Evolutionary conservation across 495 filamentous ascomycete species (phyloP), one percentile per base, ranked within the genome.

Genomic region (Copromyces sp.): DNA sequence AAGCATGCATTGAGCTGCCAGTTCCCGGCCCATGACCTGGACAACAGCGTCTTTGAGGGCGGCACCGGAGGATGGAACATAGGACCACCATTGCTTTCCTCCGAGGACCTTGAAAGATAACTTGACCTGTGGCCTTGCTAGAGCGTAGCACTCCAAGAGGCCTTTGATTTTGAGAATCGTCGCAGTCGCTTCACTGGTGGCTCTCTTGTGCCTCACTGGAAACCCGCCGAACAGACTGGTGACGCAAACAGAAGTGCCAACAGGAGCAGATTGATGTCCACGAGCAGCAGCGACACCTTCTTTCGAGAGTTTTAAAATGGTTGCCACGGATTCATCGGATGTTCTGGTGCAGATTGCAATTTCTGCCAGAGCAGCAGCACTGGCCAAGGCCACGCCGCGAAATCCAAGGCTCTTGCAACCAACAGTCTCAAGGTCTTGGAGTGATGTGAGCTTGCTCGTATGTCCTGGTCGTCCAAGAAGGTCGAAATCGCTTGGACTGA

Each of bases 351-450:
- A 91, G 41, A 98, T 81, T 1, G 82, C 84, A 70, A 98, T 73
- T 3, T 82, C 74, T 6, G 89, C 91, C 74, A 97, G 78, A 71
- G 93, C 88, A 20, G 89, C 91, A 38, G 88, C 87, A 78, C 92
- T 94, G 1, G 94, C 93, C 69, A 98, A 81, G 11, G 95, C 94
- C 78, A 94, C 90, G 11, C 95, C 95, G 69, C 95, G 86, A 77
- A 99, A 99, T 1, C 95, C 95, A 44, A 97, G 82, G 3, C 85
- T 91, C n/a, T 81, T 85, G 0, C 90, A 89, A 20, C 89, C 92
- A 3, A 92, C 76, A 16, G 76, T 82, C 68, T 78, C 85, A n/a
- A 97, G 84, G 69, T 98, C 94, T 0, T 90, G 86, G 44, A 93
- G 84, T 29, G 84, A 86, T 29, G 84, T 85, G 75, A 98, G 90